Base-by-base conservation (phyloP, 176 grass and related monocot genomes). In the Carex scoparia region DNA sequence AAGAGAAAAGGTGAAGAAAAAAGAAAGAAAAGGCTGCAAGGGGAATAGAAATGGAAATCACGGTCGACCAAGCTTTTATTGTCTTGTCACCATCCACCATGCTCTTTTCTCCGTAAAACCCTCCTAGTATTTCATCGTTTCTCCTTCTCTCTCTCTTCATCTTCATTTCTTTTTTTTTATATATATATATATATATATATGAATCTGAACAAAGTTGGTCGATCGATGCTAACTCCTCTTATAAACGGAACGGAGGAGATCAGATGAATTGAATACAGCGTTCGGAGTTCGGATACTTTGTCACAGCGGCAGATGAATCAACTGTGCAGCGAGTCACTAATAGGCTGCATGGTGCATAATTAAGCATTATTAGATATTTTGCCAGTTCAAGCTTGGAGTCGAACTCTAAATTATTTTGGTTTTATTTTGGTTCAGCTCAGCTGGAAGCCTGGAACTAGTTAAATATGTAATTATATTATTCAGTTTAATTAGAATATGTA, bases 21-120 rank as follows among this genome's bases (percentile, higher is more conserved):
- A 58, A 83, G 30, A 53, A 83, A 56, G 48, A 54, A 83, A 83
- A 83, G 49, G 81, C 81, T 54, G 61, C 62, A 27, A 68, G 46
- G 15, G 62, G 81, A 83, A 83, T 83, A 83, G 81, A 83, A 83
- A 83, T 83, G 81, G 63, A 83, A 83, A 83, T 83, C 81, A 83
- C 81, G 44, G 81, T 83, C 81, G 81, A 69, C 35, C 81, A 69
- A 83, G 63, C 63, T 69, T 83, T 83, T 83, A 68, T 83, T 19
- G 81, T 83, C 81, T 69, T 65, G 81, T 83, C 81, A 83, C 81
- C n/a, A 69, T 83, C 81, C 30, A 51, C 14, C 23, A 23, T 32
- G 13, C 14, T 13, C 81, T 83, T 83, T 83, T 83, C 63, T 83
- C 81, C 81, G 38, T 6, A 83, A 83, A 83, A 83, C 38, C 61